Conservation (phyloP, 164 flowering plant species). For the Vitis cinerea region DNA sequence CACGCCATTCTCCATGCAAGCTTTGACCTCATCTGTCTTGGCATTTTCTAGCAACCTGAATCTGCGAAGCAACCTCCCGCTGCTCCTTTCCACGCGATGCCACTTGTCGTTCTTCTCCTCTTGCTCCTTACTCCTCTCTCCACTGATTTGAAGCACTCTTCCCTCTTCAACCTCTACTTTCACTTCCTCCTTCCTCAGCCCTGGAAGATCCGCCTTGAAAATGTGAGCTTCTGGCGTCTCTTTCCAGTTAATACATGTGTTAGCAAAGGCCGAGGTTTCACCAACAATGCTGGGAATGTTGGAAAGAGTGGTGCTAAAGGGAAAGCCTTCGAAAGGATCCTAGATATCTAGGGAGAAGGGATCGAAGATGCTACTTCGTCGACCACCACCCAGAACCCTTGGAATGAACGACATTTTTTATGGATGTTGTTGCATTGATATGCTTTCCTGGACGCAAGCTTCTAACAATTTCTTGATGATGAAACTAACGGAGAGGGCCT, state of each 20-base stretch:
- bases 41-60: constrained; percentile 26
- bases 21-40: constrained; percentile 19
- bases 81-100: constrained; percentile 23
- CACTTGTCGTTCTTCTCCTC: constrained; percentile 24
- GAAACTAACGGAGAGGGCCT: no score
- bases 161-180: constrained; percentile 28
- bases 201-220: constrained; percentile 18
- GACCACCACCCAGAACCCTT: constrained; percentile 20
- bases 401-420: not conserved
- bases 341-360: constrained; percentile 25
- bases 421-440: not conserved
- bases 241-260: constrained; percentile 18
- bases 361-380: constrained; percentile 22
- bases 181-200: constrained; percentile 26
- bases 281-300: not conserved
- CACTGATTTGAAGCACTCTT: constrained; percentile 26
- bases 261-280: constrained; percentile 12
- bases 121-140: constrained; percentile 22
- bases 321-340: constrained; percentile 25
- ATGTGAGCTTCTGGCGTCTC: constrained; percentile 22
- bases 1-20: constrained; percentile 24
- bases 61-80: constrained; percentile 20
- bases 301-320: not conserved
- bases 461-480: no score
- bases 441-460: no score